Percentiles rank a stretch among this genome's conserved stretches.
Evolutionary conservation across 2,329 filamentous ascomycete species (phyloP).

Genomic region (Scedosporium dehoogii): DNA sequence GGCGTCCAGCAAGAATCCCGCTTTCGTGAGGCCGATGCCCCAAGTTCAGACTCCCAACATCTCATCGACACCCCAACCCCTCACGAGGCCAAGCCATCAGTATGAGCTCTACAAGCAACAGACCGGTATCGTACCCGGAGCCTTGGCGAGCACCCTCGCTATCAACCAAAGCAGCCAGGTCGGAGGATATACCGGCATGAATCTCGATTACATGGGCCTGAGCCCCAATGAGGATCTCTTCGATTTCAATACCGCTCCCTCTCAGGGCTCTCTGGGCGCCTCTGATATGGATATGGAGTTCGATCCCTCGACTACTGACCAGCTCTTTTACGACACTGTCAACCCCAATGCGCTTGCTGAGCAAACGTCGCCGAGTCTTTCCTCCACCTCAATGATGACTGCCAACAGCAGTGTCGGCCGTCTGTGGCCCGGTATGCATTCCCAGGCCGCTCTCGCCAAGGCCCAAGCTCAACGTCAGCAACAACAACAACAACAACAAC

Average conservation of each 20-base stretch:
- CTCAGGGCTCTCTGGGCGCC: constrained; percentile 46
- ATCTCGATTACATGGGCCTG: constrained; percentile 41
- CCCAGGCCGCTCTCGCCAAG: constrained; percentile 72
- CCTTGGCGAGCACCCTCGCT: constrained; percentile 68
- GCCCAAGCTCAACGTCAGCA: constrained; percentile 58
- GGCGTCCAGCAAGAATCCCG: constrained; percentile 41
- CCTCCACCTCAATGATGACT: constrained; percentile 33
- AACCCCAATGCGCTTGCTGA: constrained; percentile 64
- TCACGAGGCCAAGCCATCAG: constrained; percentile 81
- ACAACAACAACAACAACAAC: constrained; percentile 37
- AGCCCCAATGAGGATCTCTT: constrained; percentile 56
- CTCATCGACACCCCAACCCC: constrained; percentile 45
- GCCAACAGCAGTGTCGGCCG: constrained; percentile 43
- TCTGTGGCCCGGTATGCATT: constrained; percentile 89
- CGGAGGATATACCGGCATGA: constrained; percentile 41
- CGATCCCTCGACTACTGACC: constrained; percentile 35
- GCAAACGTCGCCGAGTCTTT: constrained; percentile 35
- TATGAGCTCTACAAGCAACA: constrained; percentile 95
- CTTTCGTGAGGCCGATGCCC: constrained; percentile 38
- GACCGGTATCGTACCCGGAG: constrained; percentile 81
- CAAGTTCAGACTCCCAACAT: constrained; percentile 44
- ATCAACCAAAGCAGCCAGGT: constrained; percentile 56
- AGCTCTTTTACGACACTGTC: constrained; percentile 58
- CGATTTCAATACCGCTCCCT: constrained; percentile 62
- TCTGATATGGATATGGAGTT: constrained; percentile 58